These are phyloP conservation scores for Pascua guehoae DNA, from an alignment of 1,284 basidiomycete species.

Conservation along the genomic window DNA sequence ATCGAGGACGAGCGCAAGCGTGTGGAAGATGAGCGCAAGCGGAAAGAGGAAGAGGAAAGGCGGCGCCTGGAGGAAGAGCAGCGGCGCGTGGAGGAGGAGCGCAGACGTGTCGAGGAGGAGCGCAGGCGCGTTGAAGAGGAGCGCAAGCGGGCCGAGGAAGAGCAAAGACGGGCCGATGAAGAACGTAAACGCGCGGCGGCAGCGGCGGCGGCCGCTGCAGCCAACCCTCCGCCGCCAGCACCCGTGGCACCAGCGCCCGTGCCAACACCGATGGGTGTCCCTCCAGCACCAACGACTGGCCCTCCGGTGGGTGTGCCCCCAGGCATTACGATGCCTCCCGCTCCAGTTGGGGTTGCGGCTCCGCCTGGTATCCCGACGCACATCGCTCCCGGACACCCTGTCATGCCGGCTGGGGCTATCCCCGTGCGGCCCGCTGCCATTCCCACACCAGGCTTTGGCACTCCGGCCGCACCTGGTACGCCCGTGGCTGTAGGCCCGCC, in stretches of 20 bases:
- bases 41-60: constrained; percentile 5
- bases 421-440: too few species aligned
- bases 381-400: neutral
- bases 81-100: constrained; percentile 1
- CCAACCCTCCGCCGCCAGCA: neutral
- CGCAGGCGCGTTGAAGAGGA: constrained; percentile 7
- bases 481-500: too few species aligned
- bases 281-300: neutral
- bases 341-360: neutral
- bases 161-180: constrained; percentile 5
- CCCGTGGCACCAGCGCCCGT: neutral
- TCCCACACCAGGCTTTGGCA: too few species aligned
- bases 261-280: neutral
- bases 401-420: too few species aligned
- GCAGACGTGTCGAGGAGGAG: neutral
- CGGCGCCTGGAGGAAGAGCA: neutral
- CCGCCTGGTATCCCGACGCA: neutral
- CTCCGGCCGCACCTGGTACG: too few species aligned
- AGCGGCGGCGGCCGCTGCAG: constrained; percentile 2
- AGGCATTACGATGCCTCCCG: too few species aligned
- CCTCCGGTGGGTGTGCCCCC: too few species aligned
- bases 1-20: constrained; percentile 4
- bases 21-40: constrained; percentile 5
- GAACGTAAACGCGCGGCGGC: neutral
- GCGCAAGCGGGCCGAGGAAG: neutral